A percentile compares a stretch with the other conserved stretches of the same genome.
phyloP scores from a whole-genome alignment of 805 yeast genomes.

The Kuraishia borneana region DNA sequence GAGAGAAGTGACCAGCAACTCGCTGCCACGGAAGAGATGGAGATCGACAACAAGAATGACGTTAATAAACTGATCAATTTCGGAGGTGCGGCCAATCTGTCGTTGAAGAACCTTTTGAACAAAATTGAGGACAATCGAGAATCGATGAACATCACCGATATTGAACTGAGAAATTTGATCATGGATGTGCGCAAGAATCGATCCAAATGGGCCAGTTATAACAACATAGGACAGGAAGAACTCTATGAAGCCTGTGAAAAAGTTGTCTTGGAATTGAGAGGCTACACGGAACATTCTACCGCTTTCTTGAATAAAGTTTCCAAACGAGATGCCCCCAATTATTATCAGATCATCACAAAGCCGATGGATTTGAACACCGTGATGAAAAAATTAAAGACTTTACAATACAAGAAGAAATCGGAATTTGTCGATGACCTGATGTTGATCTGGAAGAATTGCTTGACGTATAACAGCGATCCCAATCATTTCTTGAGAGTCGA shows the following conservation, averaged over 20 bases:
- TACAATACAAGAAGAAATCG: constrained; percentile 73
- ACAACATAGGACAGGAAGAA: constrained; percentile 93
- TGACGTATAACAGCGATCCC: constrained; percentile 90
- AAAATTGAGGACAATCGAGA: constrained; percentile 74
- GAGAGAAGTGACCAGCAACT: constrained; percentile 74
- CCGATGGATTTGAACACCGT: constrained; percentile 98
- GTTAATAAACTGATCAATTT: constrained; percentile 18
- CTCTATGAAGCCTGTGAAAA: constrained; percentile 95
- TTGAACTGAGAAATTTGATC: constrained; percentile 73
- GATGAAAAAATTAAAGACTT: constrained; percentile 72
- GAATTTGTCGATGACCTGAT: constrained; percentile 92
- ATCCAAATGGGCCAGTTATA: constrained; percentile 97
- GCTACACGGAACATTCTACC: constrained; percentile 92
- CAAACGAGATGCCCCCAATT: constrained; percentile 96
- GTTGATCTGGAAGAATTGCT: constrained; percentile 92
- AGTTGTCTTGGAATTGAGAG: constrained; percentile 80
- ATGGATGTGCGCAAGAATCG: constrained; percentile 91
- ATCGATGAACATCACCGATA: constrained; percentile 62
- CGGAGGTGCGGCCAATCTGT: constrained; percentile 63
- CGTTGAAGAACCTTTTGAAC: constrained; percentile 69
- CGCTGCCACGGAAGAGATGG: constrained; percentile 9
- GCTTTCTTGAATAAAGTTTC: constrained; percentile 94
- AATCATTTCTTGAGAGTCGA: constrained; percentile 83
- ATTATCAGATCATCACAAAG: constrained; percentile 75
- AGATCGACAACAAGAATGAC: constrained; percentile 10